These are phyloP conservation scores for Fusarium fracticaudum DNA, from an alignment of 2,329 filamentous ascomycete genomes.

Conservation along the genomic window DNA sequence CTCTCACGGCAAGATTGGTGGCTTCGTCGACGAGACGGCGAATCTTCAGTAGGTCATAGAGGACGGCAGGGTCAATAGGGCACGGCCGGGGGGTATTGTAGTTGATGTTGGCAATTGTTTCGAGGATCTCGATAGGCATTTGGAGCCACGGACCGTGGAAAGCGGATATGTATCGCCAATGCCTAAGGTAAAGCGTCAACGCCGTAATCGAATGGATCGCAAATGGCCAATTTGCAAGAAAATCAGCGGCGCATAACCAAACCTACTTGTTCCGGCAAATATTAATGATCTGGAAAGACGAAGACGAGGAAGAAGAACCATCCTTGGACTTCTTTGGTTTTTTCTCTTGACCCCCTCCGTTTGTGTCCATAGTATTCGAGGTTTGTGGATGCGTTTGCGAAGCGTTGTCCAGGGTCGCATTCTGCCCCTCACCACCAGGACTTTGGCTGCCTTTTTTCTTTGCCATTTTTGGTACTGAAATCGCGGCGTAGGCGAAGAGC, in stretches of 20 bases:
- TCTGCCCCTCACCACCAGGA: constrained; percentile 48
- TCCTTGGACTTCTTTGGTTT: constrained; percentile 16
- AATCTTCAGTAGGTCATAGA: constrained; percentile 88
- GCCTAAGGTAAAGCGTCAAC: constrained; percentile 59
- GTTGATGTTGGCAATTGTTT: constrained; percentile 81
- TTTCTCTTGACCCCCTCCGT: constrained; percentile 19
- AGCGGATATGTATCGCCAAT: constrained; percentile 86
- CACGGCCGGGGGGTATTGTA: constrained; percentile 79
- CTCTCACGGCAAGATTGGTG: constrained; percentile 79
- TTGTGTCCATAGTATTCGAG: constrained; percentile 4
- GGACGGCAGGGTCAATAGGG: constrained; percentile 80
- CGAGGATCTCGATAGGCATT: constrained; percentile 80
- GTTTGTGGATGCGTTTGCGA: constrained; percentile 19
- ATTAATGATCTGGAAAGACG: constrained; percentile 31
- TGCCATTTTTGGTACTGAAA: constrained; percentile 48
- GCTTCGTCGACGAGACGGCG: constrained; percentile 82
- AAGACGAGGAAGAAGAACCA: constrained; percentile 3
- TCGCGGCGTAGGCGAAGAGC: constrained; percentile 3
- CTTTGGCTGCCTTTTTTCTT: constrained; percentile 60
- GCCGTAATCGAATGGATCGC: not conserved
- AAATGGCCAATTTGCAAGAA: not conserved
- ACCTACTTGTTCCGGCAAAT: constrained; percentile 74
- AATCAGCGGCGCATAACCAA: not conserved
- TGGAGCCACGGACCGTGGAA: constrained; percentile 88
- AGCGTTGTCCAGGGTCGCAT: constrained; percentile 6